Evolutionary conservation across 106 monocot genomes (phyloP), one percentile per base, ranked within the genome.

Genomic region (Dactylorhiza incarnata): DNA sequence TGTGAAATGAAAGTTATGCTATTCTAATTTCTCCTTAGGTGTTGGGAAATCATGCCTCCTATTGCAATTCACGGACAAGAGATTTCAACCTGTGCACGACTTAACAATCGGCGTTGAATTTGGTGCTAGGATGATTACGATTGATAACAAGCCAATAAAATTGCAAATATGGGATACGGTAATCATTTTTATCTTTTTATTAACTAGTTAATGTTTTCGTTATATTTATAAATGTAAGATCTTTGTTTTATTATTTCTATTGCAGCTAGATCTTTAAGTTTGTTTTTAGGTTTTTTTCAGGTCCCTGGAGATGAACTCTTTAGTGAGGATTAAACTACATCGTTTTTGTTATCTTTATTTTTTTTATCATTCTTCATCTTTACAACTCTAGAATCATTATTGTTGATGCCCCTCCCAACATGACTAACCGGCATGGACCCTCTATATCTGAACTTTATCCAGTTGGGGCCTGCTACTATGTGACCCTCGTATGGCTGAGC

Each of bases 111-210:
- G 93, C 78, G 96, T 93, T 73, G 96, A 96, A 75, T 96, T 91
- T 80, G 93, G 93, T 6, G 90, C 93, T 13, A 87, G 87, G 75
- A 96, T 91, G 93, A 91, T 96, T 44, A 93, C 90, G 3, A 87
- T 96, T 55, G 93, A 96, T 43, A 89, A 87, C 84, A 93, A 93
- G 73, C 93, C 93, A 11, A 89, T 96, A 47, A 96, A 96, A 82
- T 85, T 97, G 77, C 93, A 97, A 84, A 97, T 94, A 68, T 97
- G 96, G 96, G 96, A 97, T 58, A 97, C 96, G 79, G 96, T 97
- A 0, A 82, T 84, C 63, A 52, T 71, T 48, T 9, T 48, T 17
- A 45, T 4, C 6, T 69, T 69, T 5, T 45, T 69, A 69, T 69
- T 43, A 13, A 16, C 45, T 16, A 69, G 6, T 45, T 45, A 69